A percentile compares a stretch with the other conserved stretches of the same genome.
Conservation (phyloP, 495 filamentous ascomycete species). For the Antarctomyces pellizariae region DNA sequence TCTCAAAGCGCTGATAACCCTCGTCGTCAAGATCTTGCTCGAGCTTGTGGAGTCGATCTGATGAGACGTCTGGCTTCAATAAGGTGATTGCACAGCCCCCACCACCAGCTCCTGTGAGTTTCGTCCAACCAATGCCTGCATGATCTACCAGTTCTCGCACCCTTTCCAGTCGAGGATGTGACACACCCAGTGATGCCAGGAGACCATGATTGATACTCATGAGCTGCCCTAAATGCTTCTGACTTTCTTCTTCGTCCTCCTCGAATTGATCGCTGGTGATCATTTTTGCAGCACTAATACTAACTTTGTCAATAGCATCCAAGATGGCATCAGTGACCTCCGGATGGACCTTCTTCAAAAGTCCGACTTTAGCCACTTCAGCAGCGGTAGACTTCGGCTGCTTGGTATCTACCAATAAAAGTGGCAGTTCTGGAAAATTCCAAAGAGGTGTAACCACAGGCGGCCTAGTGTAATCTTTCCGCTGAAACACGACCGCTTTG, state of each 20-base stretch:
- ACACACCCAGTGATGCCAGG: constrained; percentile 70
- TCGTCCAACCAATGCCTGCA: constrained; percentile 84
- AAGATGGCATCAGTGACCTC: constrained; percentile 54
- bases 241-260: constrained; percentile 26
- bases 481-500: constrained; percentile 77
- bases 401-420: constrained; percentile 72
- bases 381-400: constrained; percentile 58
- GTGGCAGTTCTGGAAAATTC: constrained; percentile 73
- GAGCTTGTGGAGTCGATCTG: constrained; percentile 30
- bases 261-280: constrained; percentile 42
- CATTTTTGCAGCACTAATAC: constrained; percentile 43
- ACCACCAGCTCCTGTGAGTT: constrained; percentile 85
- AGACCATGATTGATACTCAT: constrained; percentile 86
- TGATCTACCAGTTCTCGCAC: constrained; percentile 81
- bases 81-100: constrained; percentile 89
- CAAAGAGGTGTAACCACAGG: constrained; percentile 53
- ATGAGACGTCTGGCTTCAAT: constrained; percentile 33
- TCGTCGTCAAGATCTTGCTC: constrained; percentile 46
- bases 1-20: constrained; percentile 62
- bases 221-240: constrained; percentile 55
- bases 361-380: constrained; percentile 70
- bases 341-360: constrained; percentile 42
- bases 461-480: constrained; percentile 52
- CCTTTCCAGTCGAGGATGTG: constrained; percentile 78
- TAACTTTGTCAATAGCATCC: constrained; percentile 63